Conservation (phyloP, 441 rosid species). For the Erysimum pusillum region DNA sequence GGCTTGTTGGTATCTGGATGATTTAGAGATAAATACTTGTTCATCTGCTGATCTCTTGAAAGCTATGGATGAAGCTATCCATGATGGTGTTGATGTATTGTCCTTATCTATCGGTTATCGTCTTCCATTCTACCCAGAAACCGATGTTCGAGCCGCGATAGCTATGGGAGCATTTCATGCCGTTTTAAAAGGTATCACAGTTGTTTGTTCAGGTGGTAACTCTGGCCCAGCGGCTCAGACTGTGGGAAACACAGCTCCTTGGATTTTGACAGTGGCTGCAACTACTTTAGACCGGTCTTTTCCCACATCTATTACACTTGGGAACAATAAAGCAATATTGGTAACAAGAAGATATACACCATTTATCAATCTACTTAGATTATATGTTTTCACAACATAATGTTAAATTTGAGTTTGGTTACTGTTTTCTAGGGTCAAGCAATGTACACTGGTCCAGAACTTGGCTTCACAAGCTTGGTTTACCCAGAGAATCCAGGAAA, state of each 20-base stretch:
- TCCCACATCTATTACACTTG: conserved; percentile 50
- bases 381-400: neutral
- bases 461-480: conserved; percentile 50
- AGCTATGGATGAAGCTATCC: conserved; percentile 75
- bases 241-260: conserved; percentile 50
- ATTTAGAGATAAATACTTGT: conserved; percentile 47
- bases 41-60: conserved; percentile 65
- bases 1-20: conserved; percentile 67
- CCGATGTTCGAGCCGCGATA: conserved; percentile 45
- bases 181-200: conserved; percentile 52
- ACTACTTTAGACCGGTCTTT: conserved; percentile 56
- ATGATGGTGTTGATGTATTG: conserved; percentile 63
- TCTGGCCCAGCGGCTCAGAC: conserved; percentile 51
- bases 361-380: neutral
- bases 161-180: conserved; percentile 55
- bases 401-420: neutral
- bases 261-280: conserved; percentile 59
- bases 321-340: conserved; percentile 48
- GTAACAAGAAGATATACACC: conserved; percentile 25
- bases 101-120: conserved; percentile 55
- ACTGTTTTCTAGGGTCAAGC: conserved; percentile 51
- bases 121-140: conserved; percentile 20
- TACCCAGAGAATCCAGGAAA: conserved; percentile 49
- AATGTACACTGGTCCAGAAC: conserved; percentile 50
- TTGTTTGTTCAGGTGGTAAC: conserved; percentile 55